Base-by-base conservation (phyloP, 495 filamentous ascomycete genomes). In the Elaphomyces granulatus region DNA sequence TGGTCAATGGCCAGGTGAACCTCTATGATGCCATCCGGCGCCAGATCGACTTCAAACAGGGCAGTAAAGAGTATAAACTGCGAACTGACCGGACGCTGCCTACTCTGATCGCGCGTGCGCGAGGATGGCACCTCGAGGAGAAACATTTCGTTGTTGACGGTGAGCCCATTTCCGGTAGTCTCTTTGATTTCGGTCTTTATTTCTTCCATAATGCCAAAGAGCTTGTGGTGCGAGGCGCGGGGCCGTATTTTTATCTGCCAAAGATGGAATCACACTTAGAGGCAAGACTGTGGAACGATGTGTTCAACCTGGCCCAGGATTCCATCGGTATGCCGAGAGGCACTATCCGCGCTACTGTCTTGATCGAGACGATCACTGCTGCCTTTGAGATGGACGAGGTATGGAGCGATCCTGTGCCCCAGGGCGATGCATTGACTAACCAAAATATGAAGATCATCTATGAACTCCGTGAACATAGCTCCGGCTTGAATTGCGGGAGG, bases 371-470 rank as follows among this genome's bases (percentile, higher is more conserved):
- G 41, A 96, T 99, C 63, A 68, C 85, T 17, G 90, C 92, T 20
- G 92, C 87, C n/a, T 99, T 99, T 50, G 92, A 99, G 70, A 99
- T 99, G 90, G 90, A 99, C 43, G 90, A 98, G 63, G 69, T 68
- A 48, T 39, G 43, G n/a, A 41, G 8, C 8, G 2, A 20, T 30
- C 10, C 31, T 23, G 4, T 15, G 20, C 2, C 8, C 14, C 1
- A 8, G 8, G 18, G 16, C n/a, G 20, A 17, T 6, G 8, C 31
- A 40, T 19, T 8, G 10, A 23, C 46, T 53, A 17, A 54, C 34
- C 2, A 36, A 41, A 2, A n/a, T 3, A 26, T 35, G 15, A 46
- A 72, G 80, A 96, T 98, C 63, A 96, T 99, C 61, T 99, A 94
- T 67, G 90, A 99, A 63, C 80, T 99, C 45, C 83, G 90, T 28